These are phyloP conservation scores for Suhomyces yuchorum DNA, from an alignment of 1,139 yeast species.

Conservation along the genomic window DNA sequence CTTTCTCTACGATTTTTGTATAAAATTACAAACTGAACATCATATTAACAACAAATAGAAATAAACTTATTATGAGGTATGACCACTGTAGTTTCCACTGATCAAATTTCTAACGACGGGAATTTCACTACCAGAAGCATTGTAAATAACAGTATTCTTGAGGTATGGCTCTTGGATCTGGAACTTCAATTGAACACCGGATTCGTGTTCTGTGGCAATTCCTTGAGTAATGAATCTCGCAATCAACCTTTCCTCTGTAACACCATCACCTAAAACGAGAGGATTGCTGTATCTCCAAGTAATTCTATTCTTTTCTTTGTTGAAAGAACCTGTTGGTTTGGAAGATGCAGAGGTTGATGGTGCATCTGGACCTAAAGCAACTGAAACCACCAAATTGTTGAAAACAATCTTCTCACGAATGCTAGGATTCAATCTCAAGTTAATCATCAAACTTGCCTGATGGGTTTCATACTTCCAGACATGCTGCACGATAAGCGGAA, in stretches of 20 bases:
- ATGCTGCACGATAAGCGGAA: constrained; percentile 77
- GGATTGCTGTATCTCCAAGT: constrained; percentile 75
- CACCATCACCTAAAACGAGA: constrained; percentile 36
- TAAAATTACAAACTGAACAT: constrained; percentile 2
- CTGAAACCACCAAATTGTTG: constrained; percentile 68
- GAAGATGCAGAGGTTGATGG: constrained; percentile 75
- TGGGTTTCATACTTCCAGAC: constrained; percentile 86
- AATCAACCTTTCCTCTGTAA: constrained; percentile 59
- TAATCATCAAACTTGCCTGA: constrained; percentile 83
- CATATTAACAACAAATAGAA: constrained; percentile 5
- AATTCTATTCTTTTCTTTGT: constrained; percentile 78
- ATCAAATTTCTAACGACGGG: constrained; percentile 38
- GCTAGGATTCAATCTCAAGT: constrained; percentile 59
- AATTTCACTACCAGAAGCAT: constrained; percentile 24
- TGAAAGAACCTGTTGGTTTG: constrained; percentile 88
- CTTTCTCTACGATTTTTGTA: not conserved
- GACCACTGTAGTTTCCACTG: constrained; percentile 42
- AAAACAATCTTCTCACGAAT: constrained; percentile 39
- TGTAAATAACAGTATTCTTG: constrained; percentile 26
- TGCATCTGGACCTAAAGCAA: constrained; percentile 47
- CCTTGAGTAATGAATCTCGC: constrained; percentile 72
- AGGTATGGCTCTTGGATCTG: constrained; percentile 34
- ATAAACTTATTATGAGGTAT: constrained; percentile 14
- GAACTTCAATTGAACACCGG: constrained; percentile 73
- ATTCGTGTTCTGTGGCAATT: constrained; percentile 61